Evolutionary conservation across 1,284 basidiomycete genomes (phyloP).

Genomic region (Sporisorium iseilematis-ciliati): DNA sequence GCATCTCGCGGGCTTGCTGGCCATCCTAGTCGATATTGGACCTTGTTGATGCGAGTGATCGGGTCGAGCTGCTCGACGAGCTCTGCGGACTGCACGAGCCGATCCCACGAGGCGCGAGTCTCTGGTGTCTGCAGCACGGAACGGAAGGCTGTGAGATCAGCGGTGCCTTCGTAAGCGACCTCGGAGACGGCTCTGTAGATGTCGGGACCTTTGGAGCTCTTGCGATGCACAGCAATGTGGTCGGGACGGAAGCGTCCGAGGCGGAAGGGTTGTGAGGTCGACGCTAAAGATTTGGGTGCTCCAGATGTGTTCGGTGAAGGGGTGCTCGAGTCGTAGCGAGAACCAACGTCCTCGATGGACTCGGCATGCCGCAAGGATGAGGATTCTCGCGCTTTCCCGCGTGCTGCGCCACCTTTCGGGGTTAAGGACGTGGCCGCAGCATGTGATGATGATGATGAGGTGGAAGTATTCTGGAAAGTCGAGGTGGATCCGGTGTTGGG

Average conservation of each 20-base stretch:
- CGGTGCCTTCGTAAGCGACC: slow-evolving; percentile 76
- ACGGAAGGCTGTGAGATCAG: slow-evolving; percentile 83
- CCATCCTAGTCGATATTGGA: slow-evolving; percentile 93
- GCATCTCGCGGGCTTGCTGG: slow-evolving; percentile 79
- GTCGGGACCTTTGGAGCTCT: slow-evolving; percentile 75
- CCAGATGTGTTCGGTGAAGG: slow-evolving; percentile 8
- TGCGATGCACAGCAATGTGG: slow-evolving; percentile 71
- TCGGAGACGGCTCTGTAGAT: slow-evolving; percentile 87
- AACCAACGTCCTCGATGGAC: slow-evolving; percentile 31
- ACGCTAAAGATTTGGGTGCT: slow-evolving; percentile 3
- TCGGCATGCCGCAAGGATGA: slow-evolving; percentile 41
- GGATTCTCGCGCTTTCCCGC: slow-evolving; percentile 27
- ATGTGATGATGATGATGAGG: slow-evolving; percentile 12
- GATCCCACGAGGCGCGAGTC: slow-evolving; percentile 81
- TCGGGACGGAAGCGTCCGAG: slow-evolving; percentile 61
- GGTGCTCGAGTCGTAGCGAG: slow-evolving; percentile 11
- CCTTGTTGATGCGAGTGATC: slow-evolving; percentile 85
- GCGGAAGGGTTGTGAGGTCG: slow-evolving; percentile 22
- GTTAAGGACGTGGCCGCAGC: slow-evolving; percentile 6
- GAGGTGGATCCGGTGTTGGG: slow-evolving; percentile 30
- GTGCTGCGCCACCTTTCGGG: slow-evolving; percentile 7
- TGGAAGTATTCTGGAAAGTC: slow-evolving; percentile 10
- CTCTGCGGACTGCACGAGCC: slow-evolving; percentile 86
- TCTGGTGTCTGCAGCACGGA: slow-evolving; percentile 86
- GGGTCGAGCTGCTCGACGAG: slow-evolving; percentile 88